Evolutionary conservation across 2,329 filamentous ascomycete genomes (phyloP), one percentile per base, ranked within the genome.

Genomic region (Rutstroemia sp.): DNA sequence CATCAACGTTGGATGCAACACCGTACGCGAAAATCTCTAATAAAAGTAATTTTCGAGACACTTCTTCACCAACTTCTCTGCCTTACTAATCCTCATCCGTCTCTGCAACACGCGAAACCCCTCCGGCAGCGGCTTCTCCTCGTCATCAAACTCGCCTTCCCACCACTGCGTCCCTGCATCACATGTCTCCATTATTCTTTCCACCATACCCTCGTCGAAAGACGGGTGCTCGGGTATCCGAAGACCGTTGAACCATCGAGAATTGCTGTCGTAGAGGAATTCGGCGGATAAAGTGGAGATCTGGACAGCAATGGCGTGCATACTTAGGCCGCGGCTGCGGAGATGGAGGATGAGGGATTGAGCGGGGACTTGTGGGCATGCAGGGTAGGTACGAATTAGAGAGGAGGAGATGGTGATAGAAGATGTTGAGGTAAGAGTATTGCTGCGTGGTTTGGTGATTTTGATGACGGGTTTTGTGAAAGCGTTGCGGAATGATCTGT

Each of bases 21-120:
- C 5, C 2, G 14, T 34, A 2, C 44, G 44, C 0, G n/a, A n/a
- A 2, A 56, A 16, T 34, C 53, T 56, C 53, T 47, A 56, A 23
- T 21, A 45, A 21, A 45, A 34, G 14, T 51, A 56, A 45, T 56
- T 56, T 25, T 56, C 53, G 19, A 56, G 10, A 7, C 14, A 16
- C 27, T 56, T 51, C 25, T 30, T 19, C 0, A 51, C 47, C 9
- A 45, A 10, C 1, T 3, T 18, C 39, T 37, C 3, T 14, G 47
- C 53, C 47, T 45, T 56, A 10, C 19, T 2, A 1, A 51, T 2
- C 14, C 30, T 6, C 39, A 44, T 38, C 1, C 25, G 23, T 16
- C 38, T n/a, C 27, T 51, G 19, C 18, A 56, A 8, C 1, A 2
- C 4, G 2, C 37, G 23, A 12, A 44, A 51, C n/a, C 16, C 19